phyloP scores from a whole-genome alignment of 352 stramenopile genomes.

The Phytophthora pluvialis region DNA sequence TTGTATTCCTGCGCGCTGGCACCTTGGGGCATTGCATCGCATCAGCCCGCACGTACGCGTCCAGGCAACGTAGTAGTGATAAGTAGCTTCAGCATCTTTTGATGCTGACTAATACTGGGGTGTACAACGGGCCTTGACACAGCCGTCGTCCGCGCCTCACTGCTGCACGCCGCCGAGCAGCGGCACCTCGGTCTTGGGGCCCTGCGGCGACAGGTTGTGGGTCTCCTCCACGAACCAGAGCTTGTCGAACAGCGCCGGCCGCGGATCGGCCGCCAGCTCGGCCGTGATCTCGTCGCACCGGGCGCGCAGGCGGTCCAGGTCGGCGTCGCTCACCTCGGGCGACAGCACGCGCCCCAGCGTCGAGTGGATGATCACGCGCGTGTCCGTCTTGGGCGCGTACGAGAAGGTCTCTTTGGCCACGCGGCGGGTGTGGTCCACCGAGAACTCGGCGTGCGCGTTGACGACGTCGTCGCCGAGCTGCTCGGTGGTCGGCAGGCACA shows the following conservation, averaged over 20 bases:
- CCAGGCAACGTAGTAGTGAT: too few species aligned
- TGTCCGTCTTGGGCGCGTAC: constrained; percentile 49
- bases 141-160: neutral
- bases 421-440: constrained; percentile 60
- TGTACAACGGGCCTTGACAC: neutral
- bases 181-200: constrained; percentile 50
- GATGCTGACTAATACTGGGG: neutral
- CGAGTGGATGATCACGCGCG: constrained; percentile 70
- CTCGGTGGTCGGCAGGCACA: constrained; percentile 39
- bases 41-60: too few species aligned
- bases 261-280: constrained; percentile 31
- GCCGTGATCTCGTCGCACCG: constrained; percentile 65
- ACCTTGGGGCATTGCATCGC: neutral
- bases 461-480: constrained; percentile 19
- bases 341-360: constrained; percentile 67
- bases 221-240: constrained; percentile 81
- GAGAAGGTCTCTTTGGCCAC: constrained; percentile 57
- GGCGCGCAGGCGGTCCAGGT: constrained; percentile 42
- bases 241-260: constrained; percentile 47
- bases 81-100: too few species aligned
- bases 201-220: constrained; percentile 63
- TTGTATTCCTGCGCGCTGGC: neutral
- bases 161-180: constrained; percentile 35
- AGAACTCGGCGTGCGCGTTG: constrained; percentile 53
- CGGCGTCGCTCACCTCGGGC: constrained; percentile 43